These are phyloP conservation scores for Aureobasidium namibiae DNA, from an alignment of 2,329 filamentous ascomycete species.

Conservation along the genomic window DNA sequence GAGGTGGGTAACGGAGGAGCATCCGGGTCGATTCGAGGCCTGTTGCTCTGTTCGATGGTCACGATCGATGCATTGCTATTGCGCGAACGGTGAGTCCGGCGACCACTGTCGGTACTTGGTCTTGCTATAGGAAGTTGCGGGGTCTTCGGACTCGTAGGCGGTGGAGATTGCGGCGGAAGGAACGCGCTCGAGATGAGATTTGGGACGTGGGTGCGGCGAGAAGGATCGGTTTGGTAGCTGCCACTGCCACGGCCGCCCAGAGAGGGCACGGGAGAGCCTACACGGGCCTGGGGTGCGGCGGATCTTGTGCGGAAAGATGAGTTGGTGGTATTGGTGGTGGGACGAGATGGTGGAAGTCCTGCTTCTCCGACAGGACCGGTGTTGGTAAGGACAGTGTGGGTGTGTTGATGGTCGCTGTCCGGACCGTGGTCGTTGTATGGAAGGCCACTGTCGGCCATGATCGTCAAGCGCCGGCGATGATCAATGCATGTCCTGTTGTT, in stretches of 20 bases:
- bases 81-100: conserved; percentile 43
- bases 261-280: conserved; percentile 18
- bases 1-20: conserved; percentile 54
- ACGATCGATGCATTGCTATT: conserved; percentile 53
- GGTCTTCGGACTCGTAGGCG: conserved; percentile 20
- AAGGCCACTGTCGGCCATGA: conserved; percentile 11
- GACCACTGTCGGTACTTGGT: conserved; percentile 17
- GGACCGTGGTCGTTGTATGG: not conserved
- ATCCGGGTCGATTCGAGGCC: conserved; percentile 32
- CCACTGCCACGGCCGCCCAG: conserved; percentile 16
- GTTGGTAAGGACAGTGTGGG: conserved; percentile 21
- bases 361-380: conserved; percentile 41
- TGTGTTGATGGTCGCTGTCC: conserved; percentile 5
- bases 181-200: conserved; percentile 84
- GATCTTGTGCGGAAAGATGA: conserved; percentile 12
- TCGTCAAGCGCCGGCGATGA: conserved; percentile 7
- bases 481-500: conserved; percentile 7
- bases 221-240: conserved; percentile 14
- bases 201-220: conserved; percentile 75
- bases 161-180: conserved; percentile 50
- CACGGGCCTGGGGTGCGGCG: conserved; percentile 9
- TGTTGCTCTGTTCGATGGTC: conserved; percentile 28
- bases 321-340: conserved; percentile 33
- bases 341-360: conserved; percentile 40
- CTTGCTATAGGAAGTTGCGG: conserved; percentile 25